Conservation (phyloP, 1,284 basidiomycete genomes). For the Athelia psychrophila region DNA sequence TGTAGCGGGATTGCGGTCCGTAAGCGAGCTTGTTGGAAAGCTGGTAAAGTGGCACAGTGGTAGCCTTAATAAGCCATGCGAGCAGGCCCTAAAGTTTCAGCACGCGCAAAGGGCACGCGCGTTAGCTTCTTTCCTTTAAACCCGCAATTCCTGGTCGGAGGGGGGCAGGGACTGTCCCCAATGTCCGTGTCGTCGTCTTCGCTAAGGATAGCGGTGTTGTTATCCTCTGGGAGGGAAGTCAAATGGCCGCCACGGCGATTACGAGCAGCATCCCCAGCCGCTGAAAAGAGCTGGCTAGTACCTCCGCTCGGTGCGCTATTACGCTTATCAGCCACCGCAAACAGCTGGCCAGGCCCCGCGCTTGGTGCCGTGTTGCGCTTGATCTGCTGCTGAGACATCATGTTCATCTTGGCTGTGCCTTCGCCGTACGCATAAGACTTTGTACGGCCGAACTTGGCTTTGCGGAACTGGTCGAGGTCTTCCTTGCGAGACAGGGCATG, state of each 20-base stretch:
- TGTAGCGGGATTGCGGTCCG: too few relatives aligned
- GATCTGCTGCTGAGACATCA: constrained; percentile 36
- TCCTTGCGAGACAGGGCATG: constrained; percentile 78
- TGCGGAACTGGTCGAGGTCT: constrained; percentile 91
- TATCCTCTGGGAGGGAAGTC: constrained; percentile 64
- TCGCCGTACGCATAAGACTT: constrained; percentile 90
- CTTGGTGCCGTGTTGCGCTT: constrained; percentile 64
- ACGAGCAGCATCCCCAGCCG: constrained; percentile 56
- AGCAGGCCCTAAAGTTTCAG: constrained; percentile 63
- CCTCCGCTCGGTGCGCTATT: constrained; percentile 56
- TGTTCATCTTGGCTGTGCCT: constrained; percentile 35
- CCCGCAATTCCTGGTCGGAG: constrained; percentile 53
- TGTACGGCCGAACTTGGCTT: constrained; percentile 80
- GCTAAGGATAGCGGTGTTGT: constrained; percentile 49
- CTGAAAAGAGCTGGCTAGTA: constrained; percentile 57
- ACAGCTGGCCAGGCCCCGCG: constrained; percentile 46
- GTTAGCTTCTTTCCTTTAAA: constrained; percentile 53
- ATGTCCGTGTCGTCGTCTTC: constrained; percentile 75
- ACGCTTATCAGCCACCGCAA: constrained; percentile 63
- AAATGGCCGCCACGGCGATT: constrained; percentile 46
- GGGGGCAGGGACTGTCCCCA: constrained; percentile 80
- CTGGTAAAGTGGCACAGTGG: too few relatives aligned
- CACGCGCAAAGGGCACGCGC: constrained; percentile 45
- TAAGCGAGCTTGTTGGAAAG: too few relatives aligned
- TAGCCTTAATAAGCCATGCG: constrained; percentile 45